Percentiles rank a stretch among this genome's conserved stretches.
Conservation (phyloP, 768 basidiomycete species). For the Rhodotorula babjevae region DNA sequence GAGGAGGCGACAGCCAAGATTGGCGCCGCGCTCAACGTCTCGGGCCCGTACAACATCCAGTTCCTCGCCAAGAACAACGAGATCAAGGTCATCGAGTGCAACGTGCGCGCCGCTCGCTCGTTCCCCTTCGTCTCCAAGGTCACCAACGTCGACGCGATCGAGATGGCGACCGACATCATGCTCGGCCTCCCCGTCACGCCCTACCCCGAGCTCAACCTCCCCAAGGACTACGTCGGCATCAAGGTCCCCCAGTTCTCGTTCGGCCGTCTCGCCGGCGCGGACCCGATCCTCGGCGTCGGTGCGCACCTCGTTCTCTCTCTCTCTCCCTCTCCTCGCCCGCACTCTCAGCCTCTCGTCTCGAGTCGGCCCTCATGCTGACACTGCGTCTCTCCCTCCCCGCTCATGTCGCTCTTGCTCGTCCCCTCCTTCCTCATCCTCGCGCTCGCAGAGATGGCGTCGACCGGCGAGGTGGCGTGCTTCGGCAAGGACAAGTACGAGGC, state of each 20-base stretch:
- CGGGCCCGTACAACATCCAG: conserved; percentile 98
- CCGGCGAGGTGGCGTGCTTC: conserved; percentile 98
- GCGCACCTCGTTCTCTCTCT: background rate
- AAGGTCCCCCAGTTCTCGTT: conserved; percentile 99
- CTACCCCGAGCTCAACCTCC: conserved; percentile 82
- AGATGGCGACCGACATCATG: conserved; percentile 99
- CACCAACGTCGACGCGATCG: conserved; percentile 94
- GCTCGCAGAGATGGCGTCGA: conserved; percentile 86
- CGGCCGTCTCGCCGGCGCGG: conserved; percentile 89
- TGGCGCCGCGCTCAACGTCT: conserved; percentile 93
- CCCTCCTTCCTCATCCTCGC: too few relatives aligned
- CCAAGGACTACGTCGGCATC: conserved; percentile 91
- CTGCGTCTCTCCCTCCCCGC: too few relatives aligned
- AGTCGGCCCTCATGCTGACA: too few relatives aligned
- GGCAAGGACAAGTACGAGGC: conserved; percentile 97
- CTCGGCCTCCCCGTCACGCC: conserved; percentile 79
- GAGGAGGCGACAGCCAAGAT: conserved; percentile 97
- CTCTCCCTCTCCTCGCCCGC: background rate
- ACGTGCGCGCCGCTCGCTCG: conserved; percentile 91
- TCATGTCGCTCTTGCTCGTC: too few relatives aligned
- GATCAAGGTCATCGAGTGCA: conserved; percentile 99
- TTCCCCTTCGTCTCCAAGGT: conserved; percentile 99
- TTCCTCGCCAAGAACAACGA: conserved; percentile 99
- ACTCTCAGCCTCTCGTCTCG: background rate
- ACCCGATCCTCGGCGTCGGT: conserved; percentile 84